Conservation (phyloP, 495 filamentous ascomycete species). For the Apiosordaria backusii region DNA sequence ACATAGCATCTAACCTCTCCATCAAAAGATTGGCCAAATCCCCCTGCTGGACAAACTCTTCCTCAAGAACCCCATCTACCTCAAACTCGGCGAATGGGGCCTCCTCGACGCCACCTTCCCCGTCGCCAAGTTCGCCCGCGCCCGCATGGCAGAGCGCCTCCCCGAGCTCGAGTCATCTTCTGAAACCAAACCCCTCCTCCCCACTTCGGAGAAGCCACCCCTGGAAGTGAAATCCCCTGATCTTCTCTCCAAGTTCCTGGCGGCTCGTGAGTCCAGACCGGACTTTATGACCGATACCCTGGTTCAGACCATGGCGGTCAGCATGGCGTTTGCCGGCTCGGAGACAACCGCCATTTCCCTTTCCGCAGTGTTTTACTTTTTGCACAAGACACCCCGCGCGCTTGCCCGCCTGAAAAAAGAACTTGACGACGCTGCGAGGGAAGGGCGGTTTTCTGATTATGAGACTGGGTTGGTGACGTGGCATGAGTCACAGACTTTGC, state of each 20-base stretch:
- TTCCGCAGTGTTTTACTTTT: slow-evolving; percentile 60
- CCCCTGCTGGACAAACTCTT: slow-evolving; percentile 59
- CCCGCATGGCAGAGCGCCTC: slow-evolving; percentile 52
- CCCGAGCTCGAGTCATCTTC: slow-evolving; percentile 30
- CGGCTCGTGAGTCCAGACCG: slow-evolving; percentile 54
- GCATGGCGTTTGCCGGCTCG: slow-evolving; percentile 62
- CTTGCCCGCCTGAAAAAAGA: slow-evolving; percentile 48
- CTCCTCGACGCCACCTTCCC: slow-evolving; percentile 56
- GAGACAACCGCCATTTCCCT: slow-evolving; percentile 64
- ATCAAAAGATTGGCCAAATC: slow-evolving; percentile 59
- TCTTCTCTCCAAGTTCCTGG: slow-evolving; percentile 59
- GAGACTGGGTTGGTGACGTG: slow-evolving; percentile 56
- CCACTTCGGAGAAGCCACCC: slow-evolving; percentile 39
- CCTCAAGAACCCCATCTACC: slow-evolving; percentile 58
- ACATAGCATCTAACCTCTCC: not conserved
- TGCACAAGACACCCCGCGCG: slow-evolving; percentile 51
- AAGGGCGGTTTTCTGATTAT: slow-evolving; percentile 49
- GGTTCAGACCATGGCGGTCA: slow-evolving; percentile 62
- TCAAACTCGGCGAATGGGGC: slow-evolving; percentile 47
- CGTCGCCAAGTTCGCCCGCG: slow-evolving; percentile 58
- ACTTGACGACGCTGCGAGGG: slow-evolving; percentile 48
- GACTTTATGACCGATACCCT: slow-evolving; percentile 63
- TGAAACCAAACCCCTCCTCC: slow-evolving; percentile 31
- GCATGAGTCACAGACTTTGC: slow-evolving; percentile 54
- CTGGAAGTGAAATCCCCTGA: slow-evolving; percentile 49